Evolutionary conservation across 306 rosid species (phyloP).

Genomic region (Trichosanthes truncata): DNA sequence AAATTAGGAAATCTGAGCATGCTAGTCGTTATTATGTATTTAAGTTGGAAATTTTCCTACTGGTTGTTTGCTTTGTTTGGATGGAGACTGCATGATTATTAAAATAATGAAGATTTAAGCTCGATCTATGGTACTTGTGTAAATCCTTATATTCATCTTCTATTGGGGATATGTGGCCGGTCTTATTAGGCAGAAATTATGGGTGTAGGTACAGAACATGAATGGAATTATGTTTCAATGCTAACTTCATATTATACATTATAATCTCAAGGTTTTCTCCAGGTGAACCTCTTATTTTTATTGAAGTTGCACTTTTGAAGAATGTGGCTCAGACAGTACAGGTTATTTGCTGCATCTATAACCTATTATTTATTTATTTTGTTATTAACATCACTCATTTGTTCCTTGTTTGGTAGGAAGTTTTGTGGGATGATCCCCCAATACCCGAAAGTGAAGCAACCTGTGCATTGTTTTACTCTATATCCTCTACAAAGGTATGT

Average conservation of each 20-base stretch:
- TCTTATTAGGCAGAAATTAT: neutral
- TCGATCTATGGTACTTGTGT: neutral
- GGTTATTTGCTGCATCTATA: conserved; percentile 29
- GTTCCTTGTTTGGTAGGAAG: conserved; percentile 46
- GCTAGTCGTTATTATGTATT: neutral
- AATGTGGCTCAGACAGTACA: conserved; percentile 65
- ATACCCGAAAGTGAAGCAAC: conserved; percentile 71
- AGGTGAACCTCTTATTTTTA: conserved; percentile 88
- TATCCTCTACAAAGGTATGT: conserved; percentile 92
- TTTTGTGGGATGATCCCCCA: conserved; percentile 92
- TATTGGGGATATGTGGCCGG: neutral
- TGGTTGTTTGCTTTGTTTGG: neutral
- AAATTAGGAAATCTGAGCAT: neutral
- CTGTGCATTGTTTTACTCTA: conserved; percentile 89
- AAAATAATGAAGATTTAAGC: neutral
- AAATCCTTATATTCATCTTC: neutral
- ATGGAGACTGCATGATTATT: neutral
- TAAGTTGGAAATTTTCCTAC: neutral
- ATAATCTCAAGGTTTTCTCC: conserved; percentile 5
- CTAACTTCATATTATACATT: neutral
- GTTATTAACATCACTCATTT: neutral
- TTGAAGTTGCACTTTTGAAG: conserved; percentile 87
- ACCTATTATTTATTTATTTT: conserved; percentile 5
- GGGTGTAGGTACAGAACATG: neutral
- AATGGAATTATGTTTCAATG: neutral